Base-by-base conservation (phyloP, 495 filamentous ascomycete genomes). In the Jackrogersella multiformis region DNA sequence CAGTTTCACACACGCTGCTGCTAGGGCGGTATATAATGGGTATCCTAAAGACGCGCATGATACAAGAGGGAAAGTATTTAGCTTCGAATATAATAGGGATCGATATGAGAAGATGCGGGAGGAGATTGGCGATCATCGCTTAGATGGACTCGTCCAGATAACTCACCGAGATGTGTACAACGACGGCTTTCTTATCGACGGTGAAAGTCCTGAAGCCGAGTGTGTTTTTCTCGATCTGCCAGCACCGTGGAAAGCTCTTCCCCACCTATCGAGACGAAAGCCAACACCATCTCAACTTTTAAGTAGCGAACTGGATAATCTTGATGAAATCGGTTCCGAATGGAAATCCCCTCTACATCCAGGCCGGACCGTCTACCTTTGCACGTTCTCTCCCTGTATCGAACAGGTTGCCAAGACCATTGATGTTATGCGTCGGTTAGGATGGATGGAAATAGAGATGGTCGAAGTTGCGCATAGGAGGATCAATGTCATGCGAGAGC, bases 351-450 rank as follows among this genome's bases (percentile, higher is more conserved):
- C 92, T 0, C 83, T 99, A 3, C 87, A 93, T 63, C 87, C 90
- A 0, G 80, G 80, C 4, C 78, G 83, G 24, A 78, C 91, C 1
- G 85, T 87, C 16, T 84, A 92, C 62, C 80, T 99, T 62, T 99
- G 95, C 78, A 94, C 94, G 2, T 99, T 99, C 80, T 93, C 90
- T 6, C 95, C 95, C 0, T 99, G 95, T 75, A 93, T 99, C 70
- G 95, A 99, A 78, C 95, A 99, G 76, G 94, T 94, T 7, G 90
- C 90, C 28, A 85, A 86, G 35, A 97, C 96, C 0, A 87, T 97
- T 51, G 87, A 90, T 39, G 81, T 84, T 1, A 84, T 99, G 72
- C 89, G 93, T 38, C 82, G 88, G 26, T 79, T 91, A 2, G 90
- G 90, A 58, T 99, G 95, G 96, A 81, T 94, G n/a, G 87, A 92